Percentiles rank a stretch among this genome's conserved stretches.
Conservation (phyloP, 2,329 filamentous ascomycete species). For the Mollisia scopiformis region DNA sequence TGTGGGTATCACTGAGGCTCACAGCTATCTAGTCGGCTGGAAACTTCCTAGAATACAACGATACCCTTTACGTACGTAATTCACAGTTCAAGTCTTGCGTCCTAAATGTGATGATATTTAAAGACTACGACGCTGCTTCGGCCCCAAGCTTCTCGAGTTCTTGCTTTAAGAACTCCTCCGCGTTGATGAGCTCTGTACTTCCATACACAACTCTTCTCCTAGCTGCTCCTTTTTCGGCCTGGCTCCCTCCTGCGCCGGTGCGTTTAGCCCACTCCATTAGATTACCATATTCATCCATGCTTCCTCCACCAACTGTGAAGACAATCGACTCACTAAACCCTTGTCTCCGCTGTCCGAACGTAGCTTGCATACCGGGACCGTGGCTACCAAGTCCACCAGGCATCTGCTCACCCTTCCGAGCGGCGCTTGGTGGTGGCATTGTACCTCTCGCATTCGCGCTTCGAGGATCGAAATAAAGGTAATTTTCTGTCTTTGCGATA, state of each 20-base stretch:
- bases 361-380: constrained; percentile 70
- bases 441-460: constrained; percentile 91
- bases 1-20: background rate
- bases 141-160: constrained; percentile 65
- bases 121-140: constrained; percentile 42
- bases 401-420: constrained; percentile 47
- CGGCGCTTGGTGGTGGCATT: constrained; percentile 77
- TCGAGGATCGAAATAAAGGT: constrained; percentile 95
- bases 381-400: constrained; percentile 50
- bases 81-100: background rate
- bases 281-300: constrained; percentile 99
- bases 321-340: constrained; percentile 89
- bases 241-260: constrained; percentile 54
- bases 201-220: constrained; percentile 90
- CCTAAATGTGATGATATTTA: background rate
- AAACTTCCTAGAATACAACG: background rate
- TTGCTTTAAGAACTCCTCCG: constrained; percentile 65
- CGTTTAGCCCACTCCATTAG: constrained; percentile 92
- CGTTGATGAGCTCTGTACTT: constrained; percentile 81
- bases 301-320: constrained; percentile 94
- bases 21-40: background rate
- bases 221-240: constrained; percentile 57
- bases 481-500: constrained; percentile 94
- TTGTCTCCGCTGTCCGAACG: constrained; percentile 87
- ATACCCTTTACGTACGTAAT: background rate